A percentile compares a stretch with the other conserved stretches of the same genome.
Conservation (phyloP, 176 grass and related monocot genomes). For the Eremochloa ophiuroides region DNA sequence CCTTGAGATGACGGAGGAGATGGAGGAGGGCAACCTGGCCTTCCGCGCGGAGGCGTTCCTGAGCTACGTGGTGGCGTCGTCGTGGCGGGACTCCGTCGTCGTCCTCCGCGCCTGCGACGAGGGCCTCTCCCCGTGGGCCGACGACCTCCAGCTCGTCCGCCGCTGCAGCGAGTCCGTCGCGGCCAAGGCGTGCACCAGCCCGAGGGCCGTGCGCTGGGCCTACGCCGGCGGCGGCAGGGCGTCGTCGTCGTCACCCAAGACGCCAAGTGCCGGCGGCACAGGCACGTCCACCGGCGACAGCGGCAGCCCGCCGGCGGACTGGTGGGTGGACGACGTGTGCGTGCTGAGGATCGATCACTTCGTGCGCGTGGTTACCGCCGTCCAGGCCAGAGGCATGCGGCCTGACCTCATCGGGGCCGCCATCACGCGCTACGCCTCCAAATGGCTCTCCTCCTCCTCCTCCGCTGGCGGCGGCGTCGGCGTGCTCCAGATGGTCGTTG, state of each 20-base stretch:
- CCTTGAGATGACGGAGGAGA: slow-evolving; percentile 97
- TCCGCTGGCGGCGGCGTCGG: slow-evolving; percentile 18
- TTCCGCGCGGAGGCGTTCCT: background rate
- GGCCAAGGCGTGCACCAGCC: background rate
- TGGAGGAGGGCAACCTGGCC: slow-evolving; percentile 77
- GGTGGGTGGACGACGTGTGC: slow-evolving; percentile 84
- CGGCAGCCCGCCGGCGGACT: slow-evolving; percentile 51
- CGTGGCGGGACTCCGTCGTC: background rate
- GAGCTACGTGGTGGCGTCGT: background rate
- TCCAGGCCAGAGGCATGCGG: slow-evolving; percentile 93
- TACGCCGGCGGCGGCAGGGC: background rate
- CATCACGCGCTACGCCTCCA: slow-evolving; percentile 63
- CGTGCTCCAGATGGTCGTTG: slow-evolving; percentile 61
- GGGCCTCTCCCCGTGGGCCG: background rate
- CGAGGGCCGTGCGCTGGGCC: background rate
- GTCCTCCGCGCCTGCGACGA: background rate
- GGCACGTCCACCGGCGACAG: slow-evolving; percentile 1
- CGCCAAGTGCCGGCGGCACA: background rate
- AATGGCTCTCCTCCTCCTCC: slow-evolving; percentile 42
- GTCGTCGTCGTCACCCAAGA: background rate
- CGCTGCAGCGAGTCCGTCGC: background rate
- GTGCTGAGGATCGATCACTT: slow-evolving; percentile 76
- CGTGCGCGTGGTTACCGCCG: slow-evolving; percentile 82
- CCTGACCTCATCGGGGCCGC: slow-evolving; percentile 77
- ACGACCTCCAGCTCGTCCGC: background rate